Evolutionary conservation across 495 filamentous ascomycete genomes (phyloP), one percentile per base, ranked within the genome.

Genomic region (Xylaria venustula): DNA sequence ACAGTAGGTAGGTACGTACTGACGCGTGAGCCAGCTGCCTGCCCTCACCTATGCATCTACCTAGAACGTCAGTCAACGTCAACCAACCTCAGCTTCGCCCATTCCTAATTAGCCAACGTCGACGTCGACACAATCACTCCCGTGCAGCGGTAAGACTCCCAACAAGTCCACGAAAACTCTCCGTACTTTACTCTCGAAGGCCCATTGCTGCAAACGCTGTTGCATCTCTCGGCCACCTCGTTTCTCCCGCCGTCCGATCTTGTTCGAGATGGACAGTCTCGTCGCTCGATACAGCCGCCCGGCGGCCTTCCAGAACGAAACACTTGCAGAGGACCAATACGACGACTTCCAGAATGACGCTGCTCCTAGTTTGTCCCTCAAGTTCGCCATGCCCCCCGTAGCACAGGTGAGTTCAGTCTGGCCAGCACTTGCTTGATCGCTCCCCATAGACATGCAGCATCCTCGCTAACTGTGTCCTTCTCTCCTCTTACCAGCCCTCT

Each of bases 311-410:
- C 86, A 88, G 71, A 85, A 88, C 63, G 89, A 94, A 75, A 81
- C 83, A 67, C 86, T 86, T 71, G 81, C 82, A 50, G 83, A 89
- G 70, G 84, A 91, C 62, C 67, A 72, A 64, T 71, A 71, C 73
- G 88, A 95, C 63, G 90, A 95, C 68, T 81, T 90, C 66, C 81
- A 77, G 69, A 78, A 84, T 62, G 79, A 85, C 64, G 79, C 84
- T 54, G 83, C 87, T 62, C 85, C 91, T 65, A 74, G 70, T 46
- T 77, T 96, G 62, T 91, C 89, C 19, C 85, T 97, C 64, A 92
- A 90, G 73, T 98, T 98, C 75, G 86, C 88, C 66, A 87, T 98
- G 73, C 94, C 94, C 55, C 93, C 94, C n/a, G 85, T 97, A 76
- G 86, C 90, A 61, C 90, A 94, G 71, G 93, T 97, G 79, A 73